Percentiles rank a stretch among this genome's conserved stretches.
Conservation (phyloP, 2,329 filamentous ascomycete species). For the Claviceps sp. region DNA sequence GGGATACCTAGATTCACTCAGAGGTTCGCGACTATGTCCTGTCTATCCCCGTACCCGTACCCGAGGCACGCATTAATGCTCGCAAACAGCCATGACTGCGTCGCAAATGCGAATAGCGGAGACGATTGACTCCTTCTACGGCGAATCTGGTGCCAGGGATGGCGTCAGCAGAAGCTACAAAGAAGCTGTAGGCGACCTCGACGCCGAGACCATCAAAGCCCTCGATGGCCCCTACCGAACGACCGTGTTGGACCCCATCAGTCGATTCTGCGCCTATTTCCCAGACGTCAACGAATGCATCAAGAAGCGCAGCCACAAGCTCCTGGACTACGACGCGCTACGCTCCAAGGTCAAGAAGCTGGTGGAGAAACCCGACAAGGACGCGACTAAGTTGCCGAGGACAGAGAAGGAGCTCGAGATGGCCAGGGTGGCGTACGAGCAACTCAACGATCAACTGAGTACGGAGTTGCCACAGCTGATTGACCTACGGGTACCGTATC, state of each 20-base stretch:
- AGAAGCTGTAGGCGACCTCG: conserved; percentile 92
- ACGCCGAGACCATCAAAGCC: conserved; percentile 96
- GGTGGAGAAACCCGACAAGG: conserved; percentile 97
- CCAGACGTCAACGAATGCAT: conserved; percentile 99
- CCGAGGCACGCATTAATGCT: not conserved
- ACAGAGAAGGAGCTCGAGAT: conserved; percentile 95
- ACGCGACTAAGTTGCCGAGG: conserved; percentile 87
- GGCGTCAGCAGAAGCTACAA: conserved; percentile 96
- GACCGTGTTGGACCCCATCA: conserved; percentile 91
- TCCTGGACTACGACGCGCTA: conserved; percentile 94
- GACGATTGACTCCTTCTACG: conserved; percentile 98
- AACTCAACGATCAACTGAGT: conserved; percentile 91
- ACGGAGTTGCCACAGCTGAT: conserved; percentile 90
- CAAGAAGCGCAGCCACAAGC: conserved; percentile 97
- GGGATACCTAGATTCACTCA: conserved; percentile 88
- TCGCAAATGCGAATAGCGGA: conserved; percentile 99
- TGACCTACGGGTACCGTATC: conserved; percentile 89
- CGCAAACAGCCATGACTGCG: conserved; percentile 73
- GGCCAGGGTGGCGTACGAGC: conserved; percentile 85
- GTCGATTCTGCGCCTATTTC: conserved; percentile 94
- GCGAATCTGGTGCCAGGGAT: conserved; percentile 85
- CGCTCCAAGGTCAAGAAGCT: conserved; percentile 94
- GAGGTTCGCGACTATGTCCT: conserved; percentile 41
- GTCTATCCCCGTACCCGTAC: not conserved
- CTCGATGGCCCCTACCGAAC: conserved; percentile 89